Percentiles rank a stretch among this genome's conserved stretches.
Evolutionary conservation across 2,329 filamentous ascomycete genomes (phyloP).

Genomic region (Rhynchosporium secalis): DNA sequence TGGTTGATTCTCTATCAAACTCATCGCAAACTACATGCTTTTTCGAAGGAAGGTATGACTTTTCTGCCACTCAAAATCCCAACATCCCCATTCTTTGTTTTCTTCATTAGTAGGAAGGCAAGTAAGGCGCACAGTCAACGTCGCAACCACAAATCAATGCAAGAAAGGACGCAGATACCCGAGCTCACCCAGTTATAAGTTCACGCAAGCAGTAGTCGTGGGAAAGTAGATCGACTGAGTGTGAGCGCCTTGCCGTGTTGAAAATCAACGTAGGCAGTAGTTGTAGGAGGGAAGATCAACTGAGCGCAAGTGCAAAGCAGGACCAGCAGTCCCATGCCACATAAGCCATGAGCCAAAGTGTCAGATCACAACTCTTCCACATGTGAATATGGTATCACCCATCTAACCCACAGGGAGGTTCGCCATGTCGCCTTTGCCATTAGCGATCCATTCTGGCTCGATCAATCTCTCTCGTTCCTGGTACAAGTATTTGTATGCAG

Average conservation of each 20-base stretch:
- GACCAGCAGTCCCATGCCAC: slow-evolving; percentile 20
- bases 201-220: not conserved
- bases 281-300: slow-evolving; percentile 16
- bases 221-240: slow-evolving; percentile 21
- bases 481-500: slow-evolving; percentile 88
- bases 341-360: slow-evolving; percentile 5
- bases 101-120: slow-evolving; percentile 6
- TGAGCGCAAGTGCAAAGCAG: slow-evolving; percentile 18
- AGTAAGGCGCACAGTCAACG: slow-evolving; percentile 21
- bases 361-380: slow-evolving; percentile 2
- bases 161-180: not conserved
- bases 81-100: not conserved
- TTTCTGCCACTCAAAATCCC: not conserved
- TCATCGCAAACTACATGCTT: slow-evolving; percentile 8
- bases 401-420: slow-evolving; percentile 58
- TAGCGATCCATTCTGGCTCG: slow-evolving; percentile 70
- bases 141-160: slow-evolving; percentile 26
- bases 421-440: slow-evolving; percentile 68
- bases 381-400: slow-evolving; percentile 35
- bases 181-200: not conserved
- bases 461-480: slow-evolving; percentile 72
- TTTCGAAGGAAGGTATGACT: not conserved
- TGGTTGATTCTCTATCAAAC: slow-evolving; percentile 12
- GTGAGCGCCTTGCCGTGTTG: slow-evolving; percentile 9
- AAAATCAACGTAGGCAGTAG: not conserved